Conservation (phyloP, 2,329 filamentous ascomycete species). For the Alternaria gaisen region DNA sequence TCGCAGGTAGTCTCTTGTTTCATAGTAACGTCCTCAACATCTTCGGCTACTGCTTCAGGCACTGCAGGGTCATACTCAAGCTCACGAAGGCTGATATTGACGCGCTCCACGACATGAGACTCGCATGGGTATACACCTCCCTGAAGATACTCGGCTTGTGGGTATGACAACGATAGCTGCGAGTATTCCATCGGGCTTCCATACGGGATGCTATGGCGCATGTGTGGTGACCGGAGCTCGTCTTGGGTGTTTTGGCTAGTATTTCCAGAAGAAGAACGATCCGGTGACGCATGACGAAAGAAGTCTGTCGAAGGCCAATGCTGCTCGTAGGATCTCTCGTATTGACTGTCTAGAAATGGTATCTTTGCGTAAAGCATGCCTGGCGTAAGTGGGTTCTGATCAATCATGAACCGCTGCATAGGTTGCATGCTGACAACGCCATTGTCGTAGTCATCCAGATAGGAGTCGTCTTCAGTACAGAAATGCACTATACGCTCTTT, state of each 20-base stretch:
- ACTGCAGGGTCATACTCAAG: slow-evolving; percentile 45
- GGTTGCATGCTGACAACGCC: slow-evolving; percentile 36
- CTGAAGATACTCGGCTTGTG: slow-evolving; percentile 25
- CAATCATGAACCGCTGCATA: slow-evolving; percentile 49
- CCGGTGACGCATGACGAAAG: slow-evolving; percentile 45
- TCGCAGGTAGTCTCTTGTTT: slow-evolving; percentile 36
- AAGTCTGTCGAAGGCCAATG: slow-evolving; percentile 34
- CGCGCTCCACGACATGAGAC: slow-evolving; percentile 20
- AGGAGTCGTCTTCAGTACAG: slow-evolving; percentile 26
- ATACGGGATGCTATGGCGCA: slow-evolving; percentile 27
- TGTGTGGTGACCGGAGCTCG: slow-evolving; percentile 39
- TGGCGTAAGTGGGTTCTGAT: slow-evolving; percentile 36
- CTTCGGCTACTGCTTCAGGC: slow-evolving; percentile 34
- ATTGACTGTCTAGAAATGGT: slow-evolving; percentile 25
- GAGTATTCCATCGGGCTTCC: slow-evolving; percentile 30
- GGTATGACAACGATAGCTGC: slow-evolving; percentile 30
- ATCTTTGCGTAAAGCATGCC: slow-evolving; percentile 43
- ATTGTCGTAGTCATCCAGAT: slow-evolving; percentile 28
- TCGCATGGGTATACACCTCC: slow-evolving; percentile 25
- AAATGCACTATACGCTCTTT: slow-evolving; percentile 26
- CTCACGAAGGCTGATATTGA: slow-evolving; percentile 41
- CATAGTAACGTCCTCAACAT: slow-evolving; percentile 31
- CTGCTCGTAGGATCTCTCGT: slow-evolving; percentile 26
- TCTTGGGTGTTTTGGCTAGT: slow-evolving; percentile 45
- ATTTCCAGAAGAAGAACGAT: slow-evolving; percentile 44